Evolutionary conservation across 2,329 filamentous ascomycete species (phyloP).

Genomic region (Metarhizium humberi): DNA sequence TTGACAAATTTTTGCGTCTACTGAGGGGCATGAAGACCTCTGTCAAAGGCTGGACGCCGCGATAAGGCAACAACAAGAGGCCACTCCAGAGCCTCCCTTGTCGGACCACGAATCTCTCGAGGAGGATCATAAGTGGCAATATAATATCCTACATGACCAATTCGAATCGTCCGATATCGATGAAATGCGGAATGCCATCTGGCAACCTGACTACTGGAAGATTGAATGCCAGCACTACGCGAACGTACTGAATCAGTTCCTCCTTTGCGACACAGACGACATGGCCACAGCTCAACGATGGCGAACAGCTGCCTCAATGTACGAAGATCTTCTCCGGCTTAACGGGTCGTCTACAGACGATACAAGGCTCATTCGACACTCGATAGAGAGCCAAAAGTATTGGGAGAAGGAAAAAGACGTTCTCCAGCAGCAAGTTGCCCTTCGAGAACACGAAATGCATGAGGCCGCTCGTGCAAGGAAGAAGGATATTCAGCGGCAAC

Average conservation of each 20-base stretch:
- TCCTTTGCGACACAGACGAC: neutral
- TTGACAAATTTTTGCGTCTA: no score
- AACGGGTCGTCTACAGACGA: neutral
- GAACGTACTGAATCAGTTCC: neutral
- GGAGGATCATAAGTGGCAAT: neutral
- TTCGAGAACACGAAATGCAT: neutral
- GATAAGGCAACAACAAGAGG: neutral
- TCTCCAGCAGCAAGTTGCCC: neutral
- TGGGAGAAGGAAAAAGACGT: neutral
- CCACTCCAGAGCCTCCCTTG: neutral
- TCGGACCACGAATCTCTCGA: neutral
- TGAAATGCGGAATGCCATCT: neutral
- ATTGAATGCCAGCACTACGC: neutral
- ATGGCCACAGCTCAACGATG: neutral
- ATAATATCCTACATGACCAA: neutral
- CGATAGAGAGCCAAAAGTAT: neutral
- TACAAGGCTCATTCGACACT: neutral
- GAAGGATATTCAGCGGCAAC: neutral
- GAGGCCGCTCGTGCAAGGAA: neutral
- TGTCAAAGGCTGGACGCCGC: slow-evolving; percentile 15
- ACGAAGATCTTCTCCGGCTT: neutral
- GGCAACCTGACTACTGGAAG: neutral
- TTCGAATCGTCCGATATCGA: neutral
- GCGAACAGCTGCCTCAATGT: neutral
- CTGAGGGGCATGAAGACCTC: slow-evolving; percentile 35